These are phyloP conservation scores for Dysphania ambrosioides DNA, from an alignment of 148 eudicot species.

Conservation along the genomic window DNA sequence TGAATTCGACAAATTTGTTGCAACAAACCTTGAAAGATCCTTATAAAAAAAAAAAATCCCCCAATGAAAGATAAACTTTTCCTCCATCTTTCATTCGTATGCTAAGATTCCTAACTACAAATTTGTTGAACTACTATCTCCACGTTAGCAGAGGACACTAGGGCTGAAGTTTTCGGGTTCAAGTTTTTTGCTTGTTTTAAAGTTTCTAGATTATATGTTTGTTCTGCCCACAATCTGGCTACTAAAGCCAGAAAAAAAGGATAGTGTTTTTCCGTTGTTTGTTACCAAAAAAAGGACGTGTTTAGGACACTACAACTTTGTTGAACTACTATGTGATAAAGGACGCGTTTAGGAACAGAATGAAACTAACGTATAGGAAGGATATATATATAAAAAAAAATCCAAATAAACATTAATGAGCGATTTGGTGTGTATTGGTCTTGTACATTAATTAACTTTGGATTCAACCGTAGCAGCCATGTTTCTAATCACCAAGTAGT, in stretches of 20 bases:
- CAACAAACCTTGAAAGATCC: too few species aligned
- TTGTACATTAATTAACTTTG: conserved; percentile 11
- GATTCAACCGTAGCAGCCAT: background rate
- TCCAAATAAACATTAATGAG: conserved; percentile 2
- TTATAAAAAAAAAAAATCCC: too few species aligned
- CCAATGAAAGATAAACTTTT: too few species aligned
- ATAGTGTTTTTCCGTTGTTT: too few species aligned
- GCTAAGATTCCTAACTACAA: background rate
- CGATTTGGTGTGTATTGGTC: background rate
- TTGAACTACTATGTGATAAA: background rate
- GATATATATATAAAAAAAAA: background rate
- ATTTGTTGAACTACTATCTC: background rate
- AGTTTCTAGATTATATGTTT: too few species aligned
- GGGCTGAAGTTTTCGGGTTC: too few species aligned
- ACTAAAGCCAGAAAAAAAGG: too few species aligned
- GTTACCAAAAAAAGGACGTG: too few species aligned
- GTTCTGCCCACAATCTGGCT: too few species aligned
- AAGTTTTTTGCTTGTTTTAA: too few species aligned
- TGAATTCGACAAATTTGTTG: too few species aligned
- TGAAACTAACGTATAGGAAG: background rate
- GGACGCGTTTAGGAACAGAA: background rate
- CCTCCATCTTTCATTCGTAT: background rate
- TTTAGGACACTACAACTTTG: background rate
- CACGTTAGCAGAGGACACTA: too few species aligned
- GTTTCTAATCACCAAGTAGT: background rate